Conservation (phyloP, 2,329 filamentous ascomycete species). For the Paraphaeosphaeria minitans region DNA sequence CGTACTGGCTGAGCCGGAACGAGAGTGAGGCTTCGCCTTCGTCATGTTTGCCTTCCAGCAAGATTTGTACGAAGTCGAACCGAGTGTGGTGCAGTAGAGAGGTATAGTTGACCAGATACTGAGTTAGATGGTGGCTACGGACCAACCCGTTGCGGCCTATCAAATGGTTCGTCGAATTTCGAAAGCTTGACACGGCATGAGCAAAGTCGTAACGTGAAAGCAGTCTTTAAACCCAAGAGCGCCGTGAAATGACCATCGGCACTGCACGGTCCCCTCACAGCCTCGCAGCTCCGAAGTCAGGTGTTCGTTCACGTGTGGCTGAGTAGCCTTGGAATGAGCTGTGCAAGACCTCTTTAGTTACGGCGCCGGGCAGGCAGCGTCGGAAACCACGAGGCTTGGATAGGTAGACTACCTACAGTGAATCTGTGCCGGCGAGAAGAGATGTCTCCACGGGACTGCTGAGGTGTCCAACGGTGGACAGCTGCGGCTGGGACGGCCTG, state of each 20-base stretch:
- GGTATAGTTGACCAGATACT: not conserved
- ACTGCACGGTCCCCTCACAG: not conserved
- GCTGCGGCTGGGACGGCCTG: slow-evolving; percentile 5
- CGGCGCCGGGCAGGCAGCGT: not conserved
- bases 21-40: not conserved
- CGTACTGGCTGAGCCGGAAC: not conserved
- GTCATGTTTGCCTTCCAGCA: not conserved
- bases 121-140: not conserved
- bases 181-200: not conserved
- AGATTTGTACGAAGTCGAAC: too few relatives aligned
- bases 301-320: not conserved
- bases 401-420: too few relatives aligned
- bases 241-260: not conserved
- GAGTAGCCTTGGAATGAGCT: not conserved
- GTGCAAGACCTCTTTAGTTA: not conserved
- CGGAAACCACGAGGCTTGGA: too few relatives aligned
- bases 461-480: not conserved
- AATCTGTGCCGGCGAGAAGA: not conserved
- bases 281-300: not conserved
- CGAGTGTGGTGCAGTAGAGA: not conserved
- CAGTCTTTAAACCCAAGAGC: not conserved
- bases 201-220: not conserved
- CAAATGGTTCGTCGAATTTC: not conserved
- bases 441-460: not conserved
- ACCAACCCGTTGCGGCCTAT: not conserved